A percentile compares a stretch with the other conserved stretches of the same genome.
Conservation (phyloP, 192 early-diverging fungal species). For the Glomus cerebriforme region DNA sequence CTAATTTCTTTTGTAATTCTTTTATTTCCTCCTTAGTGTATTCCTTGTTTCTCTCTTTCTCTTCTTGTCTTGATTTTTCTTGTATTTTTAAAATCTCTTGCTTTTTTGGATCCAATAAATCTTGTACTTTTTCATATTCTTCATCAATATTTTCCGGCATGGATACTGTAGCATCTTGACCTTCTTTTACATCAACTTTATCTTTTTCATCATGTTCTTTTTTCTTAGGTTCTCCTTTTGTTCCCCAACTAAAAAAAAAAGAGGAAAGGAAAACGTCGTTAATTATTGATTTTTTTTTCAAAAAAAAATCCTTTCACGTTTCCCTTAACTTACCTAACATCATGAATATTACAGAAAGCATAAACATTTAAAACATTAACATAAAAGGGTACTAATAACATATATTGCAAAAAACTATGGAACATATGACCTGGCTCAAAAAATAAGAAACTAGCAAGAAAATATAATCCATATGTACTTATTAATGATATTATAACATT, state of each 20-base stretch:
- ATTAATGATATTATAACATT: constrained; percentile 64
- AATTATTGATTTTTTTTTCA: not conserved
- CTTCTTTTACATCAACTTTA: constrained; percentile 29
- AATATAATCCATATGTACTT: constrained; percentile 76
- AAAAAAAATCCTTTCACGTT: not conserved
- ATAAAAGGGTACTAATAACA: constrained; percentile 76
- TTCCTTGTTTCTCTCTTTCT: not conserved
- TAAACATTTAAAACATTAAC: constrained; percentile 69
- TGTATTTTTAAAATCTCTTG: not conserved
- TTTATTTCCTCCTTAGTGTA: constrained; percentile 55
- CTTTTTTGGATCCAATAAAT: constrained; percentile 44
- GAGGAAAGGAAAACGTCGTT: too few relatives aligned
- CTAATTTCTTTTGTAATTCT: constrained; percentile 59
- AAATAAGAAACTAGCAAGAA: constrained; percentile 67
- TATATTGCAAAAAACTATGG: constrained; percentile 70
- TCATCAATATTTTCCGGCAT: constrained; percentile 49
- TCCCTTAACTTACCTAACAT: constrained; percentile 45
- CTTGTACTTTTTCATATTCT: constrained; percentile 58
- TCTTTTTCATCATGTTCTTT: constrained; percentile 38
- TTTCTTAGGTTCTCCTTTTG: constrained; percentile 73
- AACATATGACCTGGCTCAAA: constrained; percentile 82
- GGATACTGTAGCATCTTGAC: constrained; percentile 47
- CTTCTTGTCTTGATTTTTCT: too few relatives aligned
- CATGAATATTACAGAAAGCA: constrained; percentile 63
- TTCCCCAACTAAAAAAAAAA: constrained; percentile 69